Conservation (phyloP, 768 basidiomycete genomes). For the Imleria badia region DNA sequence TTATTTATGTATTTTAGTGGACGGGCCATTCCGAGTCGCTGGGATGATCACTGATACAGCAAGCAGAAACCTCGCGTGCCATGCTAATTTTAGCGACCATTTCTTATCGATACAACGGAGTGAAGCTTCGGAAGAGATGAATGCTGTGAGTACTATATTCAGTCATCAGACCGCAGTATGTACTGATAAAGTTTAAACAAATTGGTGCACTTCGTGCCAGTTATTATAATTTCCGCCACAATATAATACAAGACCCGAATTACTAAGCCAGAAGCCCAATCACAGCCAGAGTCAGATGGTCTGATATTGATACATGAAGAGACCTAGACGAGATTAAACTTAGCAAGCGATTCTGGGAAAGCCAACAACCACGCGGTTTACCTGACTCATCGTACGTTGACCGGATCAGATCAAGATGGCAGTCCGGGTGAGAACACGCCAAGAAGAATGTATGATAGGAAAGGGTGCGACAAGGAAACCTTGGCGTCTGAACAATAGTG, state of each 20-base stretch:
- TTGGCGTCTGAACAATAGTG: not conserved
- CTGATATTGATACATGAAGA: not conserved
- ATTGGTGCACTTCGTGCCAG: too few relatives aligned
- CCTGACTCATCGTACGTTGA: not conserved
- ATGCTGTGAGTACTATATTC: not conserved
- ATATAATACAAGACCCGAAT: not conserved
- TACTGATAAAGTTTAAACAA: too few relatives aligned
- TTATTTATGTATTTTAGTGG: not conserved
- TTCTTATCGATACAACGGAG: too few relatives aligned
- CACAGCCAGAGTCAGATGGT: not conserved
- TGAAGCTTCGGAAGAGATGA: too few relatives aligned
- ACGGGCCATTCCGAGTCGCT: too few relatives aligned
- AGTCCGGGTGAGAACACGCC: not conserved
- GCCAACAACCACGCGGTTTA: not conserved
- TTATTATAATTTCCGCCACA: not conserved
- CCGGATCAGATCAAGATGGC: not conserved
- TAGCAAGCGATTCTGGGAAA: not conserved
- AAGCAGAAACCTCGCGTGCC: too few relatives aligned
- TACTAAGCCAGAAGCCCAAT: not conserved
- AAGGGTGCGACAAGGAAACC: not conserved
- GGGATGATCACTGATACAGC: too few relatives aligned
- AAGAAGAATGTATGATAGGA: not conserved
- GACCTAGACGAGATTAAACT: not conserved
- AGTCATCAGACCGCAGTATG: too few relatives aligned
- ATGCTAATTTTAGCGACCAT: too few relatives aligned